Conservation (phyloP, 2,329 filamentous ascomycete species). For the Metarhizium anisopliae region DNA sequence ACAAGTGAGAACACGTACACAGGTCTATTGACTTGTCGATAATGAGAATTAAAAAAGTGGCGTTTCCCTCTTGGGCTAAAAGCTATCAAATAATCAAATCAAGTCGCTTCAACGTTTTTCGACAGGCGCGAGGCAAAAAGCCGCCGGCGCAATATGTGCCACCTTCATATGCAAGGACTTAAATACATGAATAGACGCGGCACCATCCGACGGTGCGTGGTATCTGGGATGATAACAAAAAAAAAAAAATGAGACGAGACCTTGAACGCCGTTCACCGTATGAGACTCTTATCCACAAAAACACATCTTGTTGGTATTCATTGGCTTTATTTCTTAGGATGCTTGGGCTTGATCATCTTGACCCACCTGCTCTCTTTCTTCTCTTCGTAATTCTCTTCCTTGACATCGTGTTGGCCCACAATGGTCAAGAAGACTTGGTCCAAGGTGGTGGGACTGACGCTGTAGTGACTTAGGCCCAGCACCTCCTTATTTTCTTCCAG, state of each 20-base stretch:
- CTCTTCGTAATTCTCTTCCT: constrained; percentile 57
- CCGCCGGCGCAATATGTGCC: no score
- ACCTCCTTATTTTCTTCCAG: constrained; percentile 62
- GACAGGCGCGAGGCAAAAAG: no score
- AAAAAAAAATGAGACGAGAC: background rate
- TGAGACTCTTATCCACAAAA: background rate
- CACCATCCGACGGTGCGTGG: background rate
- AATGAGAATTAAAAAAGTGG: no score
- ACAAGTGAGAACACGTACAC: no score
- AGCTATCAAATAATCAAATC: no score
- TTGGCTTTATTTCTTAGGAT: background rate
- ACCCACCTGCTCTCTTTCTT: constrained; percentile 15
- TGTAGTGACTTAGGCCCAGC: constrained; percentile 76
- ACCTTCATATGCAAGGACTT: no score
- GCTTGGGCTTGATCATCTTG: background rate
- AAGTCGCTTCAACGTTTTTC: no score
- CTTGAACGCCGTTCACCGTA: background rate
- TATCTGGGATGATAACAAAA: background rate
- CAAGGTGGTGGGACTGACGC: constrained; percentile 75
- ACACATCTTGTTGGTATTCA: background rate
- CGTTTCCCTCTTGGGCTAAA: no score
- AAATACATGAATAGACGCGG: background rate
- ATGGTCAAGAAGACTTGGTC: constrained; percentile 88
- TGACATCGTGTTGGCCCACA: constrained; percentile 68
- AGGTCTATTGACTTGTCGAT: no score